These are phyloP conservation scores for Cladosporium sp. DNA, from an alignment of 2,329 filamentous ascomycete species.

Conservation along the genomic window DNA sequence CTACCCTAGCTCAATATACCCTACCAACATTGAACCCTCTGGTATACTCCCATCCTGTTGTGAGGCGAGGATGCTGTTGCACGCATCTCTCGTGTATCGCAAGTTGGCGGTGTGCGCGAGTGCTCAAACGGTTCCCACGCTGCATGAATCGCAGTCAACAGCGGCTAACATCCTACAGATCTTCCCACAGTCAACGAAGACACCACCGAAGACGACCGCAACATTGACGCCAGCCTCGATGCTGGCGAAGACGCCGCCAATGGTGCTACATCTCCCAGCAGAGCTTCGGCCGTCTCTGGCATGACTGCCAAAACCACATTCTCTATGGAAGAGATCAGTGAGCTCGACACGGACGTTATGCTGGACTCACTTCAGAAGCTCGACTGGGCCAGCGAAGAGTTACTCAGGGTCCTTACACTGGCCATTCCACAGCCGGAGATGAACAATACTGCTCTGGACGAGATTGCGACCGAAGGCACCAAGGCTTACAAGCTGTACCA, in stretches of 20 bases:
- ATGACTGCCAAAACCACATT: slow-evolving; percentile 52
- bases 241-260: slow-evolving; percentile 22
- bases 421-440: slow-evolving; percentile 29
- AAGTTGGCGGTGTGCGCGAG: background rate
- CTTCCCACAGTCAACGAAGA: slow-evolving; percentile 27
- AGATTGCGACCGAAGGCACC: slow-evolving; percentile 40
- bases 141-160: background rate
- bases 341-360: slow-evolving; percentile 46
- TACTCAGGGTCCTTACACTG: slow-evolving; percentile 36
- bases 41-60: background rate
- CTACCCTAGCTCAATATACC: slow-evolving; percentile 19
- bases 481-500: slow-evolving; percentile 43
- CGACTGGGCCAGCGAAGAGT: slow-evolving; percentile 29
- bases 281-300: slow-evolving; percentile 47
- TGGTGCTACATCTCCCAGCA: slow-evolving; percentile 5
- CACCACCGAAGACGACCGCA: slow-evolving; percentile 3
- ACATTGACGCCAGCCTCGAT: slow-evolving; percentile 2
- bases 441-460: slow-evolving; percentile 24
- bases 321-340: slow-evolving; percentile 46
- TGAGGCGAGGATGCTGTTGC: background rate
- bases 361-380: slow-evolving; percentile 45
- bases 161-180: slow-evolving; percentile 21
- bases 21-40: slow-evolving; percentile 3
- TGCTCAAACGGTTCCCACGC: background rate
- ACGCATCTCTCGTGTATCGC: background rate